These are phyloP conservation scores for Irpex sp. DNA, from an alignment of 1,284 basidiomycete species.

Conservation along the genomic window DNA sequence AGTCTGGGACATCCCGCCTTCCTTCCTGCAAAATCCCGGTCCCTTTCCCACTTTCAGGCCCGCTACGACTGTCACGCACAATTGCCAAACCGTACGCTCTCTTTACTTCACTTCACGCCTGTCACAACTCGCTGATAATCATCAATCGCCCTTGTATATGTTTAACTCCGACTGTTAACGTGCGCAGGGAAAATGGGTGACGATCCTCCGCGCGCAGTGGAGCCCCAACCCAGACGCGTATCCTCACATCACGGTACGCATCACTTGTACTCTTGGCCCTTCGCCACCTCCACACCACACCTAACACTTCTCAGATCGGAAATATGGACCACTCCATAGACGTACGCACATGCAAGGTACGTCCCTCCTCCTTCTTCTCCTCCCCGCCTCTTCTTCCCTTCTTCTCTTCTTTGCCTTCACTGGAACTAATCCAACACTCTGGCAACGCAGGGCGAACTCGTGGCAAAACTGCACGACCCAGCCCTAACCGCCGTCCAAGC, in stretches of 20 bases:
- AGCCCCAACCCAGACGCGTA: slow-evolving; percentile 69
- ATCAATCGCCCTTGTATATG: not conserved
- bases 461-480: slow-evolving; percentile 58
- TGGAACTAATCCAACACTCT: not conserved
- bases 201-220: slow-evolving; percentile 73
- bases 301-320: slow-evolving; percentile 45
- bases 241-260: slow-evolving; percentile 73
- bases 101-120: not conserved
- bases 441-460: slow-evolving; percentile 52
- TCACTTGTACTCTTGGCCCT: not conserved
- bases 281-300: too few relatives aligned
- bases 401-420: not conserved
- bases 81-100: slow-evolving; percentile 68
- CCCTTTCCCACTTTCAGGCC: slow-evolving; percentile 59
- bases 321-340: slow-evolving; percentile 76
- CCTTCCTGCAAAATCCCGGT: slow-evolving; percentile 38
- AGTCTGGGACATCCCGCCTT: slow-evolving; percentile 32
- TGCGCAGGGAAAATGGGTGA: slow-evolving; percentile 71
- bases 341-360: slow-evolving; percentile 66
- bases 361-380: slow-evolving; percentile 8
- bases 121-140: not conserved
- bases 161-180: too few relatives aligned
- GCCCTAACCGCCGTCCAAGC: slow-evolving; percentile 76
- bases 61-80: slow-evolving; percentile 58
- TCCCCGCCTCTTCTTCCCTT: not conserved